Evolutionary conservation across 2,329 filamentous ascomycete species (phyloP).

Genomic region (Fusarium poae): DNA sequence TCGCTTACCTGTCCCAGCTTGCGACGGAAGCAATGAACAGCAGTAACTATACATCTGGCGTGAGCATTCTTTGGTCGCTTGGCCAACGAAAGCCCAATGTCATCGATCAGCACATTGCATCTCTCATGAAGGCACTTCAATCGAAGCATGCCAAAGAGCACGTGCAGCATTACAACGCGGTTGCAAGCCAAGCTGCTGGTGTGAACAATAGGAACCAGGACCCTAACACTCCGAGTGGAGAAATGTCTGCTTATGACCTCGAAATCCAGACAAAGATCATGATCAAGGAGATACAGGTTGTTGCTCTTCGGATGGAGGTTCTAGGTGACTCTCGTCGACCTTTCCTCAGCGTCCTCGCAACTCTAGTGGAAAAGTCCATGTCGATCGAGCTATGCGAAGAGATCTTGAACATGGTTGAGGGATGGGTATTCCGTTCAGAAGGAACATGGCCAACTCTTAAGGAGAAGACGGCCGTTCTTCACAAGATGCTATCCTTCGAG

Average conservation of each 20-base stretch:
- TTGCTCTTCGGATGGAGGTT: constrained; percentile 90
- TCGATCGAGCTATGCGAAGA: constrained; percentile 90
- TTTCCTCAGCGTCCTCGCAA: constrained; percentile 94
- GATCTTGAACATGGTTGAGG: constrained; percentile 92
- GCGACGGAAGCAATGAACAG: constrained; percentile 89
- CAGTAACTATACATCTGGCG: constrained; percentile 84
- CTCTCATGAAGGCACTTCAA: constrained; percentile 93
- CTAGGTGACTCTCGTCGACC: constrained; percentile 91
- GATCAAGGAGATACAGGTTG: constrained; percentile 94
- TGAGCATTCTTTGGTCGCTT: constrained; percentile 94
- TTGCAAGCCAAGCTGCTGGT: constrained; percentile 64
- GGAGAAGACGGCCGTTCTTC: constrained; percentile 98
- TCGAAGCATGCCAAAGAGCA: constrained; percentile 94
- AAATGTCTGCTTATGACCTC: constrained; percentile 80
- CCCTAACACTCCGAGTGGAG: constrained; percentile 64
- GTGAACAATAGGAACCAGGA: constrained; percentile 63
- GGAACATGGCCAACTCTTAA: constrained; percentile 98
- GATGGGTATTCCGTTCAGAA: constrained; percentile 95
- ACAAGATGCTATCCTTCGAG: constrained; percentile 98
- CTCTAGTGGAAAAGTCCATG: constrained; percentile 93
- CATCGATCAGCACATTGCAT: constrained; percentile 88
- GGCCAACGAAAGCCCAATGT: constrained; percentile 86
- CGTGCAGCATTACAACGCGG: constrained; percentile 78
- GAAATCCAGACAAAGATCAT: constrained; percentile 92
- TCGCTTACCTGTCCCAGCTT: constrained; percentile 84